Base-by-base conservation (phyloP, 169 alveolate genomes). In the Plasmodium sp. region DNA sequence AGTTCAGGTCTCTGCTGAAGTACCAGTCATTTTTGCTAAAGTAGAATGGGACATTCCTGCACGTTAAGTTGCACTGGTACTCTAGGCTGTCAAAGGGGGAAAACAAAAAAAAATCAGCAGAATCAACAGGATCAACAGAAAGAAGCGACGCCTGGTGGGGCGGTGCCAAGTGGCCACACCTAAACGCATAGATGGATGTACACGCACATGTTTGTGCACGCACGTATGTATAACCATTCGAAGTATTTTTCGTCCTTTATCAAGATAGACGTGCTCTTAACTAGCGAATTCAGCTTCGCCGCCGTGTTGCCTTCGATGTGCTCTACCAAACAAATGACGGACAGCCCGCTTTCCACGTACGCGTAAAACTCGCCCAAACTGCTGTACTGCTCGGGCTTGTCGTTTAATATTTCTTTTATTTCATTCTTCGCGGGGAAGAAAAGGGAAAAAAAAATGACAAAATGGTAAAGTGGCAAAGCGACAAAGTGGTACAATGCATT, bases 11-110 rank as follows among this genome's bases (percentile, higher is more conserved):
- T 90, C 94, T 45, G 9, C 31, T 79, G n/a, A 90, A 90, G 34
- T 62, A 90, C 94, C 94, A 90, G 4, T 90, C 83, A 90, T 90
- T 90, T 81, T 90, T 79, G 83, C 94, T 90, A 45, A 58, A 90
- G 82, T 90, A 90, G 83, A 90, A 90, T 22, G 94, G 94, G 10
- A 48, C 54, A 36, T 90, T 81, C 82, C 43, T 90, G 84, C 92
- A 90, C 31, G 58, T 62, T 62, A 90, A 90, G 73, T 90, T 81
- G 84, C 94, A 90, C 54, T 67, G 91, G 36, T 90, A 81, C 48
- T 90, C 94, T 34, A 90, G 56, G 77, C 94, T 90, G 48, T 62
- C 56, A 62, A 77, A 36, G 27, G 62, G 45, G 10, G 18, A 22
- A 33, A 33, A 77, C 2, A 31, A 77, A 77, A 77, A 77, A 18